A percentile compares a stretch with the other conserved stretches of the same genome.
phyloP scores from a whole-genome alignment of 371 early-diverging fungal genomes.

The Mucor saturninus region DNA sequence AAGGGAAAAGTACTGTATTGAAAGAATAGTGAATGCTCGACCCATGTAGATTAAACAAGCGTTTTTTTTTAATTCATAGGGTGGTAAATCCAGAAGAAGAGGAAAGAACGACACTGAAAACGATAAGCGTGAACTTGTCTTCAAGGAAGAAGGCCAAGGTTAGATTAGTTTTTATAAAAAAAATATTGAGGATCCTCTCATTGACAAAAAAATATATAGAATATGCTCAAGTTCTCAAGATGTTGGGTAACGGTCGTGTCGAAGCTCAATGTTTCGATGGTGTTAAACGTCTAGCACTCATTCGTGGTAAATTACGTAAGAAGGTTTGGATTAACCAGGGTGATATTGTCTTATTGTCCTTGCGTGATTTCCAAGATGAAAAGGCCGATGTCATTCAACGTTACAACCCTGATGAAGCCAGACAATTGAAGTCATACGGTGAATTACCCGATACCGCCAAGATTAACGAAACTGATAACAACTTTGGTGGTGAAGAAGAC shows the following conservation, averaged over 20 bases:
- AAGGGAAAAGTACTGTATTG: constrained; percentile 33
- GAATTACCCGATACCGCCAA: constrained; percentile 96
- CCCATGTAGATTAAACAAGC: neutral
- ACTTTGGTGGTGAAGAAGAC: constrained; percentile 71
- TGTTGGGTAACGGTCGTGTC: constrained; percentile 98
- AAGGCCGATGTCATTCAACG: constrained; percentile 98
- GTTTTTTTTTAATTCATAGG: constrained; percentile 52
- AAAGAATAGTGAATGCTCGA: neutral
- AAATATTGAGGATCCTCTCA: neutral
- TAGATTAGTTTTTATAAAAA: neutral
- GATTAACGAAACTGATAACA: constrained; percentile 78
- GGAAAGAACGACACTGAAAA: constrained; percentile 97
- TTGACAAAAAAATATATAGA: constrained; percentile 51
- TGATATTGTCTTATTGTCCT: constrained; percentile 93
- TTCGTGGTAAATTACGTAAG: constrained; percentile 98
- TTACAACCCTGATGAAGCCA: constrained; percentile 98
- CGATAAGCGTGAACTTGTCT: constrained; percentile 93
- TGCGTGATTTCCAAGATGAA: constrained; percentile 96
- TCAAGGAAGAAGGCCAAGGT: constrained; percentile 95
- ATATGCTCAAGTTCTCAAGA: constrained; percentile 94
- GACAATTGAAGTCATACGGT: constrained; percentile 92
- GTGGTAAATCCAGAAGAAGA: constrained; percentile 96
- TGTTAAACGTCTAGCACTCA: constrained; percentile 90
- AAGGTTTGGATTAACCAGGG: constrained; percentile 97
- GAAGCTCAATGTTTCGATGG: constrained; percentile 96